These are phyloP conservation scores for Colletotrichum phormii DNA, from an alignment of 2,329 filamentous ascomycete genomes.

Conservation along the genomic window DNA sequence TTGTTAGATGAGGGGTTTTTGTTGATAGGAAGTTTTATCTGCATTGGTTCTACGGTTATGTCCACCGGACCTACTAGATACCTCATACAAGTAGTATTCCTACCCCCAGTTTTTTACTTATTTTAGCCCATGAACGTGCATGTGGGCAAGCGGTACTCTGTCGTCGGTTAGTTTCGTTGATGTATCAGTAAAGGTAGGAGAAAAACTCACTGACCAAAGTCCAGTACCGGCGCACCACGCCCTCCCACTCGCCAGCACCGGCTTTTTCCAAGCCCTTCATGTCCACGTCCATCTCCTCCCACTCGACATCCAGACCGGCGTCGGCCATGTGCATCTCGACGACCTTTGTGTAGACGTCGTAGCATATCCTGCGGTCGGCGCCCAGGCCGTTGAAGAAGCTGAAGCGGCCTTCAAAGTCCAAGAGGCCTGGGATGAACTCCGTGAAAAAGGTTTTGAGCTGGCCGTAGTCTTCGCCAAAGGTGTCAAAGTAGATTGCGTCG, in stretches of 20 bases:
- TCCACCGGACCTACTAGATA: slow-evolving; percentile 28
- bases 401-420: slow-evolving; percentile 80
- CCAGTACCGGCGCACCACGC: slow-evolving; percentile 91
- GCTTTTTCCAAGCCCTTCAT: slow-evolving; percentile 72
- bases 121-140: slow-evolving; percentile 77
- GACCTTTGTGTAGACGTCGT: slow-evolving; percentile 95
- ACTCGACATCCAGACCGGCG: slow-evolving; percentile 89
- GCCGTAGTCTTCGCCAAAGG: slow-evolving; percentile 92
- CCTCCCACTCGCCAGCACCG: slow-evolving; percentile 84
- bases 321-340: slow-evolving; percentile 92
- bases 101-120: neutral
- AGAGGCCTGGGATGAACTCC: slow-evolving; percentile 83
- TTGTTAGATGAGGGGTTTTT: slow-evolving; percentile 40
- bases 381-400: slow-evolving; percentile 93
- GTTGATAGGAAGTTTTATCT: slow-evolving; percentile 37
- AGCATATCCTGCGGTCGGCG: slow-evolving; percentile 91
- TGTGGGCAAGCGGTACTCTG: slow-evolving; percentile 78
- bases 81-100: slow-evolving; percentile 17
- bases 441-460: slow-evolving; percentile 89
- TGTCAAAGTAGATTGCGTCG: slow-evolving; percentile 96
- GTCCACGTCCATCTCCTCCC: slow-evolving; percentile 82
- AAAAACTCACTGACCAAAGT: slow-evolving; percentile 74
- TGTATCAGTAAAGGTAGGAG: neutral
- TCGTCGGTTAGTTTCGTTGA: slow-evolving; percentile 15
- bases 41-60: slow-evolving; percentile 15